These are phyloP conservation scores for Pholiota conissans DNA, from an alignment of 768 basidiomycete genomes.

Conservation along the genomic window DNA sequence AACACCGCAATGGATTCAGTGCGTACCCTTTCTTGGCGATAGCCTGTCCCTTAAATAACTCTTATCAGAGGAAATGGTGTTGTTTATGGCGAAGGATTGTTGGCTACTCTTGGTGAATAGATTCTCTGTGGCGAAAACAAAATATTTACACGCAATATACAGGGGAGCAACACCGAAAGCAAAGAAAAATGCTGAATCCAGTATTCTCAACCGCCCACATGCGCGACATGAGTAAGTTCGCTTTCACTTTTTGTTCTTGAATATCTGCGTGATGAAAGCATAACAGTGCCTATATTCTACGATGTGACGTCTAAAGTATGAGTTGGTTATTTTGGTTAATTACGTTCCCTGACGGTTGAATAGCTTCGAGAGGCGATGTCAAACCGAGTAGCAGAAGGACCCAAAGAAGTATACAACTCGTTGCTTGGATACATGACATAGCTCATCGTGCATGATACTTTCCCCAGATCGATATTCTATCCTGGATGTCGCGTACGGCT, in stretches of 20 bases:
- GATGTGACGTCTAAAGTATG: constrained; percentile 28
- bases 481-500: constrained; percentile 44
- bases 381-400: constrained; percentile 24
- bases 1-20: constrained; percentile 23
- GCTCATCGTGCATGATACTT: neutral
- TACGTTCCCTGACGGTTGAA: neutral
- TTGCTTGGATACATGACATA: neutral
- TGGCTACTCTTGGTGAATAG: constrained; percentile 19
- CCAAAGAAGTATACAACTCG: constrained; percentile 28
- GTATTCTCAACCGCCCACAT: constrained; percentile 36
- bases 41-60: neutral
- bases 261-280: neutral
- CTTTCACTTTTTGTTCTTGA: neutral
- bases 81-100: constrained; percentile 17
- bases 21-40: neutral
- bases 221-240: constrained; percentile 32
- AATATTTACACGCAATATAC: neutral
- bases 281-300: constrained; percentile 37
- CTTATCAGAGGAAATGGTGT: constrained; percentile 13
- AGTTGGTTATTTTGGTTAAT: neutral
- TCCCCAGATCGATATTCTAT: constrained; percentile 30
- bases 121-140: neutral
- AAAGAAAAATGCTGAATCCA: constrained; percentile 39
- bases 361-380: constrained; percentile 29
- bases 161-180: constrained; percentile 43